Base-by-base conservation (phyloP, 1,284 basidiomycete genomes). In the Trichosporon sp. region DNA sequence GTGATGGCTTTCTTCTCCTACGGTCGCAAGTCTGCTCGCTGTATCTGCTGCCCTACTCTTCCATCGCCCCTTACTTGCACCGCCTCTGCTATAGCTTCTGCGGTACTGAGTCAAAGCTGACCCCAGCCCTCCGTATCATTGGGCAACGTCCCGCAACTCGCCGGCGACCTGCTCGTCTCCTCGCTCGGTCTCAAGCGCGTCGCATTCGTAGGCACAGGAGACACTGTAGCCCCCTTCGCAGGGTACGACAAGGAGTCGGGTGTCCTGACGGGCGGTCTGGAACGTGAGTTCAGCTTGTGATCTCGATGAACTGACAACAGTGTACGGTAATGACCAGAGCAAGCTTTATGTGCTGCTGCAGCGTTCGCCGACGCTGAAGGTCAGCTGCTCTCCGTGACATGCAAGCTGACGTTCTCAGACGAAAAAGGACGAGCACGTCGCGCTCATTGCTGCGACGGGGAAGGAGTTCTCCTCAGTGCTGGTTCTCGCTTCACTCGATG, bases 81-180 rank as follows among this genome's bases (percentile, higher is more conserved):
- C 46, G 93, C 93, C 70, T 83, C 85, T 80, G 93, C 89, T 29
- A 91, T 93, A 54, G 84, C 82, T 9, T 85, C 83, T 70, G 85
- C 83, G 31, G 89, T 88, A 76, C 95, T 92, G 74, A 95, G 95
- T 77, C 89, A 92, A 72, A 97, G 94, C 63, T 82, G 82, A 52
- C 73, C 11, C 2, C 64, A 92, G 90, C 90, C 90, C 25, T 77
- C 91, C 52, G 89, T 92, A 4, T 91, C 90, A 1, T 85, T 87
- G 25, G 90, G 88, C 54, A 92, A 91, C 80, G 84, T 92, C 37
- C 83, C 87, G 7, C 90, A 92, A 73, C 83, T 92, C 16, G 85
- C 89, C 0, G 86, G 81, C 16, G 90, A 92, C 78, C 79, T 92
- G 13, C 79, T 92, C 63, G 87, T 91, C 62, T 76, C 86, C 5